Base-by-base conservation (phyloP, 371 early-diverging fungal genomes). In the Mortierella sp. region DNA sequence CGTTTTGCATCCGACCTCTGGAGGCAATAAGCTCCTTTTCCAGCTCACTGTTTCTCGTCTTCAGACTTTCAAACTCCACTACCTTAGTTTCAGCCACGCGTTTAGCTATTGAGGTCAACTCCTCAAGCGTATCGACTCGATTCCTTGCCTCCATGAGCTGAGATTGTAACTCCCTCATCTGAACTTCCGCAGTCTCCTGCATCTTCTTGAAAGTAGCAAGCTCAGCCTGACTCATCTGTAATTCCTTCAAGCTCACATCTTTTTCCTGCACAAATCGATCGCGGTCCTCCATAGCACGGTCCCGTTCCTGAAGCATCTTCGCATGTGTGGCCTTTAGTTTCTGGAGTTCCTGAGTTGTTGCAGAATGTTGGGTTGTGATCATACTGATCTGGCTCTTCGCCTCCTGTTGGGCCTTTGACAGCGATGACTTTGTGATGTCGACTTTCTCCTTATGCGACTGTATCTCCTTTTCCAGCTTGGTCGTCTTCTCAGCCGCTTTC, bases 181-280 rank as follows among this genome's bases (percentile, higher is more conserved):
- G 82, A 48, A 70, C 78, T 56, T 86, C 84, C 7, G 86, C 50
- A 30, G 82, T 69, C 17, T 89, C 88, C 0, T 89, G 79, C 69
- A 83, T 81, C 34, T 80, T 72, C 56, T 87, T 89, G 15, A 86
- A 81, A 7, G 88, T 81, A 60, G 90, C 92, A 44, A 89, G 81
- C 70, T 93, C 92, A 8, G 91, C 90, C 31, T 83, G 84, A 56
- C 81, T 82, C 26, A 84, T 79, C 50, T 87, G 85, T n/a, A 90
- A 64, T 42, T 87, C 83, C 51, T 89, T 90, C 73, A 83, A 78
- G 41, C 82, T 64, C 15, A 63, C 50, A 6, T 89, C 83, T 56
- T 85, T 84, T 30, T 84, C 86, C 6, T 84, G 80, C 3, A 60
- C 42, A n/a, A 85, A 79, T 32, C 80, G 54, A 24, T 73, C 72